phyloP scores from a whole-genome alignment of 140 eudicot species.

The Oenanthe javanica region DNA sequence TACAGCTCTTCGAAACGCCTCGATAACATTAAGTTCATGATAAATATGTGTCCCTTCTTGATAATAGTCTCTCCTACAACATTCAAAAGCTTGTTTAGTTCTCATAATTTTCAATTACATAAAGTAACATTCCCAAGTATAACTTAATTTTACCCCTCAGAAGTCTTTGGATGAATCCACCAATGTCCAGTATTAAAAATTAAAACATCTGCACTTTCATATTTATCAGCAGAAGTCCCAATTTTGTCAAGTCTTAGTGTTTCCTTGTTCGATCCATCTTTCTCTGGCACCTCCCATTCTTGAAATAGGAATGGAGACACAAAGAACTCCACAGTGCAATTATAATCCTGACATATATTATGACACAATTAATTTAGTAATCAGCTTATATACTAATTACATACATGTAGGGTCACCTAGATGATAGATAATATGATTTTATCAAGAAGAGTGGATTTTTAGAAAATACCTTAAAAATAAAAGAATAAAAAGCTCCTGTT shows the following conservation, averaged over 20 bases:
- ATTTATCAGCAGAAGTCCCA: conserved; percentile 39
- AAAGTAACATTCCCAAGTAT: neutral
- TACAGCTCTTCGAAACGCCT: no score
- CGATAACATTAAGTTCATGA: no score
- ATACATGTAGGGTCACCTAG: neutral
- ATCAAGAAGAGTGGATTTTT: neutral
- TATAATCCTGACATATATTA: conserved; percentile 45
- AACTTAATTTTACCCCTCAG: conserved; percentile 42
- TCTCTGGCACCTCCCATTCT: conserved; percentile 44
- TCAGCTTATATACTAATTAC: neutral
- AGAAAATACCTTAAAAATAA: conserved; percentile 58
- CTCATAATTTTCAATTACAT: neutral
- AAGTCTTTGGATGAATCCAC: conserved; percentile 95
- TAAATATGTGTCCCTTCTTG: no score
- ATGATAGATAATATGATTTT: neutral
- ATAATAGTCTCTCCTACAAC: conserved; percentile 60
- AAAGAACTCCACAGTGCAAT: conserved; percentile 71
- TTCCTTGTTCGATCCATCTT: conserved; percentile 54
- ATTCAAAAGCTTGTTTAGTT: neutral
- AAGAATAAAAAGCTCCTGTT: conserved; percentile 64
- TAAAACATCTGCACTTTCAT: conserved; percentile 57
- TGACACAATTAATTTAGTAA: neutral
- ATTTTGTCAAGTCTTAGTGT: conserved; percentile 79
- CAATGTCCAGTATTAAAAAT: conserved; percentile 87
- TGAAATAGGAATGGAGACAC: conserved; percentile 71